Conservation (phyloP, 148 eudicot genomes). For the Spergularia bocconei region DNA sequence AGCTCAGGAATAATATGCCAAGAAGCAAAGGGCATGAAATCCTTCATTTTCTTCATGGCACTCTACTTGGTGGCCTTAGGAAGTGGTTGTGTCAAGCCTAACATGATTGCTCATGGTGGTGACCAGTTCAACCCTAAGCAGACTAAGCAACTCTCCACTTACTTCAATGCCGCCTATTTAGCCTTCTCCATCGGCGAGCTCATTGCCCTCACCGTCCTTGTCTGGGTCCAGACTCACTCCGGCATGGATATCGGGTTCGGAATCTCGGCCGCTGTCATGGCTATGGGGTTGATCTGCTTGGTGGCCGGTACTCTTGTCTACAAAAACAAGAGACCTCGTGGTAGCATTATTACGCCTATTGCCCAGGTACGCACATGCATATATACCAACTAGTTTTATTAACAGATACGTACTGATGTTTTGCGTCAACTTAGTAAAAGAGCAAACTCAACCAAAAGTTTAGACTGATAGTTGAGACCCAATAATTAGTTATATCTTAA, state of each 20-base stretch:
- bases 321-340: slow-evolving; percentile 80
- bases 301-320: slow-evolving; percentile 72
- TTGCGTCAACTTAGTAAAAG: too few species aligned
- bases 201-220: slow-evolving; percentile 78
- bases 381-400: too few species aligned
- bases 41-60: slow-evolving; percentile 74
- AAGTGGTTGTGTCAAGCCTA: slow-evolving; percentile 96
- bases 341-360: slow-evolving; percentile 82
- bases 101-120: slow-evolving; percentile 97
- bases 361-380: slow-evolving; percentile 53
- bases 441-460: too few species aligned
- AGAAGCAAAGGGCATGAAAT: slow-evolving; percentile 73
- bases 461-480: too few species aligned
- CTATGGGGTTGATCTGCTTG: slow-evolving; percentile 68
- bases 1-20: slow-evolving; percentile 30
- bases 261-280: slow-evolving; percentile 90
- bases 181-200: slow-evolving; percentile 91
- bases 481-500: too few species aligned
- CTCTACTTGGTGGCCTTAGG: slow-evolving; percentile 90
- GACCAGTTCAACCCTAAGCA: slow-evolving; percentile 76
- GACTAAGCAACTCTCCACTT: slow-evolving; percentile 70
- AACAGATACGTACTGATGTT: too few species aligned
- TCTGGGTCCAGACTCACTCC: slow-evolving; percentile 91
- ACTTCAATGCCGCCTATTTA: slow-evolving; percentile 92
- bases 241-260: slow-evolving; percentile 99